Evolutionary conservation across 345 rosid species (phyloP).

Genomic region (Erucastrum elatum): DNA sequence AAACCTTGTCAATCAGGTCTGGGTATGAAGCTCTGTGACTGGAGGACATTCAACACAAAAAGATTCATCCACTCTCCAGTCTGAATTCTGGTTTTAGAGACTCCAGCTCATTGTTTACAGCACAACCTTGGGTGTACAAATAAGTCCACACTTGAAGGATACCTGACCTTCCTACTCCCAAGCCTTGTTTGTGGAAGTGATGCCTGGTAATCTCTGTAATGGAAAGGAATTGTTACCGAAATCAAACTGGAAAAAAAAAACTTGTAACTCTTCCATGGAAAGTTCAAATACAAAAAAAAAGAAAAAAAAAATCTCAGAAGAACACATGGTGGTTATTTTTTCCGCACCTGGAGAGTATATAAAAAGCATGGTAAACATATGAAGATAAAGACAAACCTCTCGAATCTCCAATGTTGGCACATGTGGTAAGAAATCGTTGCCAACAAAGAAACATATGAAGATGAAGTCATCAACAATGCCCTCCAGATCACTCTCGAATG

Average conservation of each 20-base stretch:
- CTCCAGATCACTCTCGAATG: too few relatives aligned
- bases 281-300: neutral
- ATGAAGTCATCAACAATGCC: too few relatives aligned
- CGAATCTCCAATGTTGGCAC: too few relatives aligned
- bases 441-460: too few relatives aligned
- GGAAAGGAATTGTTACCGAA: too few relatives aligned
- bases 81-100: constrained; percentile 71
- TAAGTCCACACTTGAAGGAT: neutral
- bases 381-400: too few relatives aligned
- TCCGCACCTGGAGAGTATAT: constrained; percentile 80
- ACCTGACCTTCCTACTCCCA: constrained; percentile 66
- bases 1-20: constrained; percentile 49
- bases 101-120: constrained; percentile 81
- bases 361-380: constrained; percentile 85
- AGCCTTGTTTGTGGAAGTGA: constrained; percentile 57
- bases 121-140: constrained; percentile 51
- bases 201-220: constrained; percentile 78
- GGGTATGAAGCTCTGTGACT: constrained; percentile 38
- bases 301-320: neutral
- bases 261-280: constrained; percentile 5
- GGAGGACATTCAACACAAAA: constrained; percentile 51
- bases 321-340: neutral
- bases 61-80: constrained; percentile 53
- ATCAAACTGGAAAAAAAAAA: constrained; percentile 61
- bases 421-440: too few relatives aligned